Conservation (phyloP, 1,139 yeast genomes). For the Geotrichum candidum region DNA sequence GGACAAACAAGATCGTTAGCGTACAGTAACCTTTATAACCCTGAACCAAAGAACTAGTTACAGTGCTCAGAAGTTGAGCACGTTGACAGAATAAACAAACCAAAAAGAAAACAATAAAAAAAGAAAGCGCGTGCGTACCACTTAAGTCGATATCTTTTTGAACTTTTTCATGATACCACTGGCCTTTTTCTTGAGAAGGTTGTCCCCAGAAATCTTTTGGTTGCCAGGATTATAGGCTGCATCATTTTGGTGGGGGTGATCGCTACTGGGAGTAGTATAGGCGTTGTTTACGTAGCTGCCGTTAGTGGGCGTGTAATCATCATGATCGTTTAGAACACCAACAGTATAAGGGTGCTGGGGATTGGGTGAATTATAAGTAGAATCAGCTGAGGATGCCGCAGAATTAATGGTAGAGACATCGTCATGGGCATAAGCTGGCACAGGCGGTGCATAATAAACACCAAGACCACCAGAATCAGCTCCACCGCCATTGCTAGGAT, state of each 20-base stretch:
- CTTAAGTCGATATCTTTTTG: not conserved
- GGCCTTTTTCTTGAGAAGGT: not conserved
- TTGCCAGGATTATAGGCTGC: not conserved
- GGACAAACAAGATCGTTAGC: too few species aligned
- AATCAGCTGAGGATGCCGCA: not conserved
- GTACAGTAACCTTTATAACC: too few species aligned
- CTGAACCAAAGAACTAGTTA: too few species aligned
- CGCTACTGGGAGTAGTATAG: not conserved
- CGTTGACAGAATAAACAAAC: not conserved
- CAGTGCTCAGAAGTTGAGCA: too few species aligned
- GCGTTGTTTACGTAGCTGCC: not conserved
- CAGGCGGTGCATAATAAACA: not conserved
- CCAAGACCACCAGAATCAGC: not conserved
- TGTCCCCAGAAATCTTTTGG: not conserved
- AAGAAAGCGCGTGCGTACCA: not conserved
- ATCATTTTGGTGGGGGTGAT: not conserved
- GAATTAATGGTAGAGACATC: not conserved
- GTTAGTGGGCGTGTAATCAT: not conserved
- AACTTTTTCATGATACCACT: conserved; percentile 1
- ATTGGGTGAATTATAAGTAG: not conserved
- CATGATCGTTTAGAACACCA: not conserved
- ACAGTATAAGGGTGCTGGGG: not conserved
- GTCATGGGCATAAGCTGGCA: not conserved
- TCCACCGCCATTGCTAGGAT: not conserved
- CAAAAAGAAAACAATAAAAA: not conserved